Evolutionary conservation across 139 green algal species (phyloP).

Genomic region (Chlorella sorokiniana): DNA sequence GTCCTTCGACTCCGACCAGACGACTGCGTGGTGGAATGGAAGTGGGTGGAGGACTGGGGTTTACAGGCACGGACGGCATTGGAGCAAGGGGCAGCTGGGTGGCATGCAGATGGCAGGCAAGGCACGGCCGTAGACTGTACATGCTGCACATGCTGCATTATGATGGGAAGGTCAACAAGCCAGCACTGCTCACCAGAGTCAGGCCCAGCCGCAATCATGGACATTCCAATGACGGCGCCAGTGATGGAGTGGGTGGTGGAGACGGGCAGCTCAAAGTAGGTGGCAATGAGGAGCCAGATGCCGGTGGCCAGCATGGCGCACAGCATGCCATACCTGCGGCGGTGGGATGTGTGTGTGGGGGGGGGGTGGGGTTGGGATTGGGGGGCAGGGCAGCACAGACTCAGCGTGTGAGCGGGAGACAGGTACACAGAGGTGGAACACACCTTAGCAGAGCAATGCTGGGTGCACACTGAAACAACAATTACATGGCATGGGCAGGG

Average conservation of each 20-base stretch:
- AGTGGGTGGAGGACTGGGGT: neutral
- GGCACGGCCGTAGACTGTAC: neutral
- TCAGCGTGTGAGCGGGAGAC: too few species aligned
- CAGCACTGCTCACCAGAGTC: neutral
- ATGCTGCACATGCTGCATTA: neutral
- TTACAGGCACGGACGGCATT: neutral
- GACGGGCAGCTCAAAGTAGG: slow-evolving; percentile 57
- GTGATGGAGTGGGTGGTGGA: slow-evolving; percentile 57
- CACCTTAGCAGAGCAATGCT: too few species aligned
- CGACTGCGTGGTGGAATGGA: neutral
- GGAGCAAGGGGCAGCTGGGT: neutral
- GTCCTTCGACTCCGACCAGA: slow-evolving; percentile 20
- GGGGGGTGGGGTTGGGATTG: neutral
- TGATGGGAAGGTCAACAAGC: neutral
- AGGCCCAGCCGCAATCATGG: slow-evolving; percentile 23
- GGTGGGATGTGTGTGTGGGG: slow-evolving; percentile 28
- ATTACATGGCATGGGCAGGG: too few species aligned
- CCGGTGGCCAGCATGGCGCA: slow-evolving; percentile 54
- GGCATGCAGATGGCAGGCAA: neutral
- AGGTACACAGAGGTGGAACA: too few species aligned
- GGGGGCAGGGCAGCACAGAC: neutral
- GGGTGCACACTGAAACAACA: too few species aligned
- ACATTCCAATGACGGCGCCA: slow-evolving; percentile 46
- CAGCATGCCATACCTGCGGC: slow-evolving; percentile 71
- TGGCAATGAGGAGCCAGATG: slow-evolving; percentile 60